Evolutionary conservation across 2,329 filamentous ascomycete species (phyloP), one percentile per base, ranked within the genome.

Genomic region (Ceratocystis harringtonii): DNA sequence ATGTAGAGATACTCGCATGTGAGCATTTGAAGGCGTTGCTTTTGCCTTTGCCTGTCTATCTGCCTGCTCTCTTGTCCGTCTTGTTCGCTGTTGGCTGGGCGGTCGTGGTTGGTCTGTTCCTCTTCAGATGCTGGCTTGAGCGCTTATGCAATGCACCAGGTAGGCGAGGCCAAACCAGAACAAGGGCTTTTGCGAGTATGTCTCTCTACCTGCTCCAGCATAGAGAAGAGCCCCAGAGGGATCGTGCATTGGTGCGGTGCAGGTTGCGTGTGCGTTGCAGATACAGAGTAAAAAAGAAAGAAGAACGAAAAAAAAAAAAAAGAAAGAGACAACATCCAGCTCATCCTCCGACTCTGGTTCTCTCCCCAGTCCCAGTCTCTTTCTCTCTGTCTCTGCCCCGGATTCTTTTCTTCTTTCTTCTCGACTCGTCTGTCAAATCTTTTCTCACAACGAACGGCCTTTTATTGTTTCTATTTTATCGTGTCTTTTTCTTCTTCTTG

Each of bases 211-310:
- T 41, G 36, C 36, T 41, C 12, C 36, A 41, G 36, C 36, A 76
- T 70, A 76, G 75, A 72, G 75, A 76, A 73, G 75, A 75, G 71
- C 71, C 68, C 69, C 75, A 75, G 70, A 69, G 69, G 65, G 71
- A 57, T 57, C 52, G 52, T 57, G 52, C 52, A 32, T 57, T 57
- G 52, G 36, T 41, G 45, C n/a, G 45, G 45, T 48, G 45, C 19
- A 22, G n/a, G 48, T 50, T 48, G 45, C 5, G 45, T 48, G 45
- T n/a, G 19, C 19, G 52, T 32, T 57, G 52, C 19, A 50, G 22
- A 25, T 22, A 22, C 19, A 50, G 22, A 50, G n/a, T 7, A 50
- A 50, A 50, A 50, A 50, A 8, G 12, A 45, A 45, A 45, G 6
- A 15, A 45, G n/a, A 45, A 45, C 1, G n/a, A 45, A 45, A 45